Evolutionary conservation across 345 rosid genomes (phyloP), one percentile per base, ranked within the genome.

Genomic region (Hypericum androsaemum): DNA sequence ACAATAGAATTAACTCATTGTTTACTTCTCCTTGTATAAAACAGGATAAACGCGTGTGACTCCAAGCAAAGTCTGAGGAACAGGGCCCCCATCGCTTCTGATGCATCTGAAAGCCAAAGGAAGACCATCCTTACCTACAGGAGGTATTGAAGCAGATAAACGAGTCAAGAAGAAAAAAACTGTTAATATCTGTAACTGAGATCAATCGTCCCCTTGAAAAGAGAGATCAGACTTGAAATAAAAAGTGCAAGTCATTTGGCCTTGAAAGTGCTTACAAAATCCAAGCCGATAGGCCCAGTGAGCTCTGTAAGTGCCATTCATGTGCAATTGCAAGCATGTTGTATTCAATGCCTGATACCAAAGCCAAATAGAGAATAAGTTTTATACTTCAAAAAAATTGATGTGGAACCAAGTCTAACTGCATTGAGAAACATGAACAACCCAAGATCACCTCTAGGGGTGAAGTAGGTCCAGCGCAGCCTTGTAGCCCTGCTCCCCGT

Each of bases 251-350:
- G 4, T 22, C 32, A 22, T 22, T 22, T 22, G 32, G 32, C 32
- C 32, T 22, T 22, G 32, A 1, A 22, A 22, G 4, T 51, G 62
- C 96, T 81, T 80, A 87, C 98, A 82, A 53, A 90, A 82, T 59
- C 98, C 98, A 56, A 90, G 74, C 54, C 78, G 77, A 60, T 84
- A 95, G 44, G 88, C 89, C 98, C 98, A 90, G 41, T 80, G 94
- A 74, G 94, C 84, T 81, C 98, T 82, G 57, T 81, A 82, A 11
- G 98, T 87, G 56, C 95, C 98, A 79, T 90, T 90, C 41, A 77
- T 75, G 68, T 84, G 89, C 77, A 90, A 68, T 61, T 72, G 40
- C 71, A 90, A 67, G 62, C 64, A 71, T 53, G 73, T 78, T 7
- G 78, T 59, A 46, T 67, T 71, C 55, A 84, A 69, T 62, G 71